Evolutionary conservation across 257 asterid species (phyloP).

Genomic region (Fraxinus cuspidata): DNA sequence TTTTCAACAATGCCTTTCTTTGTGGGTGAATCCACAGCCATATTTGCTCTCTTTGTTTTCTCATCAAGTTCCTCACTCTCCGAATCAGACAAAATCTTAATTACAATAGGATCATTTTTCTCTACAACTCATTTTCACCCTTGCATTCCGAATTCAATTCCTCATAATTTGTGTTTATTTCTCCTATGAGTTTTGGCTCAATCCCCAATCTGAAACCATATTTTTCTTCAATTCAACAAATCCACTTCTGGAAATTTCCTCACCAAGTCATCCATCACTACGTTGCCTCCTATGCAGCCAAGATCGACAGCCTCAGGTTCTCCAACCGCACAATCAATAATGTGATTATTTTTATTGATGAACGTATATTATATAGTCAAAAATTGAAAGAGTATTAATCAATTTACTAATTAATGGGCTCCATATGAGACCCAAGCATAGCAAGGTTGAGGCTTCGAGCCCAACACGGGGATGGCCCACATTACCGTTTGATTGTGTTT

Average conservation of each 20-base stretch:
- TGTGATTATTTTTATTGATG: constrained; percentile 3
- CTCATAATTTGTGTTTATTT: constrained; percentile 26
- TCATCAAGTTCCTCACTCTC: constrained; percentile 19
- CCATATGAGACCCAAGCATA: too few species aligned
- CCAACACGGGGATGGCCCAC: too few species aligned
- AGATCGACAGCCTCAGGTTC: background rate
- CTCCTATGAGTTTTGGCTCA: constrained; percentile 5
- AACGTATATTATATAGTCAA: too few species aligned
- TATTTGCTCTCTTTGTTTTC: background rate
- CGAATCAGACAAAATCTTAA: constrained; percentile 20
- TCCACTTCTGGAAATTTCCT: background rate
- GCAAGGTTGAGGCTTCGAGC: too few species aligned
- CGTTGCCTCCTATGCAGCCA: background rate
- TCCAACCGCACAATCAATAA: constrained; percentile 17
- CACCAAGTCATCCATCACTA: constrained; percentile 5
- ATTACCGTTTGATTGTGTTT: too few species aligned
- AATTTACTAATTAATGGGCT: too few species aligned
- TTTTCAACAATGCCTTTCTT: constrained; percentile 11
- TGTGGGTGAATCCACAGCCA: constrained; percentile 17
- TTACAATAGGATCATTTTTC: constrained; percentile 23
- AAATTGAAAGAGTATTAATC: too few species aligned
- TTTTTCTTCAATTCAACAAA: constrained; percentile 6
- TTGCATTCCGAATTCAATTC: constrained; percentile 5
- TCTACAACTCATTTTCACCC: constrained; percentile 25
- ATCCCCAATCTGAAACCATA: constrained; percentile 27